Conservation (phyloP, 495 filamentous ascomycete species). For the Echria macrotheca region DNA sequence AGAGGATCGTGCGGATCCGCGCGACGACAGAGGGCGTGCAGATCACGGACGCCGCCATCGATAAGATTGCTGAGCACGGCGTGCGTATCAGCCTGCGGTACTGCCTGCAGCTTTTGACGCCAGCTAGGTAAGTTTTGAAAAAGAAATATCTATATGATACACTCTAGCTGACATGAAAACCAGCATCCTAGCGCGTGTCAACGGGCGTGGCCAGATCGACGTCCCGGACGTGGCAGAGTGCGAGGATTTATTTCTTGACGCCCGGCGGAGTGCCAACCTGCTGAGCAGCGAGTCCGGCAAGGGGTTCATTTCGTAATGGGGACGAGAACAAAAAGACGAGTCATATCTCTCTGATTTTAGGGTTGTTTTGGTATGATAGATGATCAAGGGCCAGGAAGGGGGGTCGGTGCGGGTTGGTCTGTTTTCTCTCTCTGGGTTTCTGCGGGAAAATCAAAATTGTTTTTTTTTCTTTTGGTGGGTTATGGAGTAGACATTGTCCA, state of each 20-base stretch:
- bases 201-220: constrained; percentile 70
- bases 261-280: constrained; percentile 71
- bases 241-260: constrained; percentile 85
- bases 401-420: constrained; percentile 27
- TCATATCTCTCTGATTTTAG: constrained; percentile 40
- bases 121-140: constrained; percentile 53
- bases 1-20: constrained; percentile 77
- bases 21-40: constrained; percentile 72
- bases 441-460: too few relatives aligned
- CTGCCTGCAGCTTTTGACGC: constrained; percentile 86
- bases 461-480: too few relatives aligned
- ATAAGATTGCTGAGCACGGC: constrained; percentile 79
- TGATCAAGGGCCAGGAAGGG: constrained; percentile 14
- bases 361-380: too few relatives aligned
- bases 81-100: constrained; percentile 85
- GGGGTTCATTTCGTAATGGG: constrained; percentile 51
- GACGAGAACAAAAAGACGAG: constrained; percentile 19
- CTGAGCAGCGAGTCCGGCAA: constrained; percentile 58
- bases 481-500: too few relatives aligned
- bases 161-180: constrained; percentile 12
- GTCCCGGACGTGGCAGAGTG: constrained; percentile 81
- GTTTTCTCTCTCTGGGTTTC: too few relatives aligned
- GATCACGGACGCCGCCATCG: constrained; percentile 75
- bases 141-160: background rate
- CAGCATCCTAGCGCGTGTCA: constrained; percentile 54